Evolutionary conservation across 2,329 filamentous ascomycete genomes (phyloP).

Genomic region (Phyllosticta ampelicida): DNA sequence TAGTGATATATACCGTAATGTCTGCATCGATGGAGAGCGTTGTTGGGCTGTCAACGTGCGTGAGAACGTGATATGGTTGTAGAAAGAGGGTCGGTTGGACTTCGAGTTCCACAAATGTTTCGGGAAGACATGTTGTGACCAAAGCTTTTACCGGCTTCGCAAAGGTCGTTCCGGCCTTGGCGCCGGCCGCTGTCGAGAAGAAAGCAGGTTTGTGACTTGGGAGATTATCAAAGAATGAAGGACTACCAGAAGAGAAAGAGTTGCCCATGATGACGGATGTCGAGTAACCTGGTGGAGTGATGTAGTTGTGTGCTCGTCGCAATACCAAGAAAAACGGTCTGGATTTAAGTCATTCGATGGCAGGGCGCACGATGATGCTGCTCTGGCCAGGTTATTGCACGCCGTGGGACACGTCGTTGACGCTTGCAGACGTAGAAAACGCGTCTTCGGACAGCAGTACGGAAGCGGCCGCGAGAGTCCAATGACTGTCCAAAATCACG

Average conservation of each 20-base stretch:
- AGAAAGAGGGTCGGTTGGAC: neutral
- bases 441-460: neutral
- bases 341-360: neutral
- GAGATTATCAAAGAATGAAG: neutral
- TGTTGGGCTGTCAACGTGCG: neutral
- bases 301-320: neutral
- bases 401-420: neutral
- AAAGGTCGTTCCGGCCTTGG: neutral
- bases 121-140: neutral
- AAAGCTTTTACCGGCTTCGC: neutral
- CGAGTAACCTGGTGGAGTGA: neutral
- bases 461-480: neutral
- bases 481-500: neutral
- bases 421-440: neutral
- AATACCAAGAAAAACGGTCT: neutral
- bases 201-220: neutral
- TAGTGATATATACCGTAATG: neutral
- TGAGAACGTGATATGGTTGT: neutral
- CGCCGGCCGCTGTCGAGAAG: no score
- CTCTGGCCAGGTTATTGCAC: neutral
- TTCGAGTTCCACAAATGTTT: neutral
- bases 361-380: neutral
- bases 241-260: neutral
- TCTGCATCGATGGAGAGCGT: neutral
- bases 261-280: neutral